A percentile compares a stretch with the other conserved stretches of the same genome.
phyloP scores from a whole-genome alignment of 805 yeast genomes.

The Wickerhamomyces subpelliculosus region DNA sequence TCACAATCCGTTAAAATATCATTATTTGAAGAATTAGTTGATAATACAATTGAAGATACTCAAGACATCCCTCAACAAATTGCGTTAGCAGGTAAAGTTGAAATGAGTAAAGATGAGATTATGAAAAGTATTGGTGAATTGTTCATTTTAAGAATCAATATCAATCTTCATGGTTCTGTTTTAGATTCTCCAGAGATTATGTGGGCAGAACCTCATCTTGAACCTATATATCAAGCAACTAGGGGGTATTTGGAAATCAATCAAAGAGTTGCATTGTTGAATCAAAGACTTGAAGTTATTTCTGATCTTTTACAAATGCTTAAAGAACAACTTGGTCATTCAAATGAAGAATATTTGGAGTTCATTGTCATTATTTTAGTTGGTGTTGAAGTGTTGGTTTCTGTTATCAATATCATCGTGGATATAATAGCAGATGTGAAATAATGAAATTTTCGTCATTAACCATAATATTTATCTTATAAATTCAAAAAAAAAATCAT shows the following conservation, averaged over 20 bases:
- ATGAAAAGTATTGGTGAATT: constrained; percentile 97
- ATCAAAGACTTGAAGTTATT: constrained; percentile 90
- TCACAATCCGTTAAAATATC: constrained; percentile 96
- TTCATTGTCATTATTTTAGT: constrained; percentile 85
- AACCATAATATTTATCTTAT: background rate
- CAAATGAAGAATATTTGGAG: constrained; percentile 88
- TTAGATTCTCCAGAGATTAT: constrained; percentile 94
- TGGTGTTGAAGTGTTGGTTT: constrained; percentile 87
- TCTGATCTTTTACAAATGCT: constrained; percentile 91
- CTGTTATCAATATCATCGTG: constrained; percentile 70
- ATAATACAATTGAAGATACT: constrained; percentile 94
- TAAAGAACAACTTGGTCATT: constrained; percentile 94
- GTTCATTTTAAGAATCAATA: constrained; percentile 78
- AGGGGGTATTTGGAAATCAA: constrained; percentile 93
- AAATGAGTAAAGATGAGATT: constrained; percentile 88
- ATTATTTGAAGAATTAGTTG: constrained; percentile 90
- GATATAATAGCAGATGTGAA: constrained; percentile 38
- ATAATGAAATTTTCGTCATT: too few relatives aligned
- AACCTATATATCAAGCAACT: constrained; percentile 95
- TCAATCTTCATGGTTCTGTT: constrained; percentile 79
- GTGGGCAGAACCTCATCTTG: constrained; percentile 99
- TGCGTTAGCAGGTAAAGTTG: constrained; percentile 90
- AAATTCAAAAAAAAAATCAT: background rate
- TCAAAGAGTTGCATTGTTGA: constrained; percentile 83
- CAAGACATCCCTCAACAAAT: constrained; percentile 96